Evolutionary conservation across 2,329 filamentous ascomycete genomes (phyloP).

Genomic region (Fusarium albosuccineum): DNA sequence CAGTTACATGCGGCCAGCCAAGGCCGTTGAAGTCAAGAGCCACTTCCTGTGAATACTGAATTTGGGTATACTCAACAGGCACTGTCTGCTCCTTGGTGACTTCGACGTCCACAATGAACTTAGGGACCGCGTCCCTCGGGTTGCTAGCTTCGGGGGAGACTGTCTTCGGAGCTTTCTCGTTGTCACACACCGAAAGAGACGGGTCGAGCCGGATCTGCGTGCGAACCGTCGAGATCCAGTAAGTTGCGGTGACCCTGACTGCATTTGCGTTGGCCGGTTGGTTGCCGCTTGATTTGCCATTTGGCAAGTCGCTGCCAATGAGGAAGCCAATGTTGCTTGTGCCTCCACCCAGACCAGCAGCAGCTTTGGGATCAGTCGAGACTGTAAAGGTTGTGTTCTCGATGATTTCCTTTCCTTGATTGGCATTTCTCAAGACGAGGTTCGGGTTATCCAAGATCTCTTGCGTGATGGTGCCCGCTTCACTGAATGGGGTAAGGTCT

Average conservation of each 20-base stretch:
- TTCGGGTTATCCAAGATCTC: conserved; percentile 49
- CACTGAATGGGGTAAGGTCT: conserved; percentile 46
- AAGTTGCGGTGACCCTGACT: conserved; percentile 23
- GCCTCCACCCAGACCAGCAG: conserved; percentile 47
- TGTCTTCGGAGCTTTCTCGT: neutral
- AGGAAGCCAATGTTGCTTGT: conserved; percentile 41
- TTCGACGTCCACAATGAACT: conserved; percentile 25
- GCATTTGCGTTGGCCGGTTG: conserved; percentile 32
- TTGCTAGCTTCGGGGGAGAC: conserved; percentile 16
- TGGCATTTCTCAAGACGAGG: conserved; percentile 46
- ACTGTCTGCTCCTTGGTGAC: conserved; percentile 27
- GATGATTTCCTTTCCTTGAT: conserved; percentile 48
- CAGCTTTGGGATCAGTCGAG: conserved; percentile 35
- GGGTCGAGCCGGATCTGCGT: conserved; percentile 33
- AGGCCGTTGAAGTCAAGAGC: conserved; percentile 26
- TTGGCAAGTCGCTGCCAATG: conserved; percentile 18
- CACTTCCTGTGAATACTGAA: conserved; percentile 53
- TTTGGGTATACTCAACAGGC: conserved; percentile 42
- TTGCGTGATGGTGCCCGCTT: conserved; percentile 50
- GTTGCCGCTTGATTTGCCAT: conserved; percentile 46
- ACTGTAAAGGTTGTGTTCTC: conserved; percentile 49
- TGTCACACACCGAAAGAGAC: neutral
- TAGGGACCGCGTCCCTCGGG: conserved; percentile 29
- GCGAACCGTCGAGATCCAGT: conserved; percentile 38
- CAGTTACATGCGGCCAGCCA: conserved; percentile 34